Base-by-base conservation (phyloP, 1,284 basidiomycete species). In the Trametes versicolor region DNA sequence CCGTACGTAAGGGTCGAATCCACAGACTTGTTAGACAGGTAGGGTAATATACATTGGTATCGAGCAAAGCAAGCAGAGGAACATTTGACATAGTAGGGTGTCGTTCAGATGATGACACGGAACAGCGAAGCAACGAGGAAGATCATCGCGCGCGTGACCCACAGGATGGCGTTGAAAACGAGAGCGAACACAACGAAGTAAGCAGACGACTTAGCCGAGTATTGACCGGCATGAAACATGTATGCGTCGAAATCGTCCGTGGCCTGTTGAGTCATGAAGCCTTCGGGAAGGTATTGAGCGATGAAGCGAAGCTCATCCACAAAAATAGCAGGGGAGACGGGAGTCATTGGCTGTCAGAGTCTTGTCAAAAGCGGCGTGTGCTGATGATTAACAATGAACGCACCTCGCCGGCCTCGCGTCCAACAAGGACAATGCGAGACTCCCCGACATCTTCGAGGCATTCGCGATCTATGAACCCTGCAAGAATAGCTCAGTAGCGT, bases 381-480 rank as follows among this genome's bases (percentile, higher is more conserved):
- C 12, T 9, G 25, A 29, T 15, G 23, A 29, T 12, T 4, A 27
- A 21, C 8, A 25, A 27, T 27, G 48, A 29, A 49, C 23, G 13
- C 17, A 49, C 48, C 48, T 49, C 48, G 25, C 25, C 48, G 25
- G 13, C 27, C 12, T 8, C 23, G 12, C 8, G 23, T 19, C 48
- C 48, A 5, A 49, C 48, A 23, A 49, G 27, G 48, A 49, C 23
- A 12, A 49, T n/a, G 25, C 48, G 48, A 25, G 27, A 21, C 10
- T 29, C 48, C 7, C 13, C 15, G 7, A 49, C 48, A 12, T 49
- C 17, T 7, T 15, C 25, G 9, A 49, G 48, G 13, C 48, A 49
- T 29, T 49, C 48, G 23, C 48, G 48, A 9, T 49, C 48, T 21
- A 49, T 49, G n/a, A 49, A 49, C 48, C 48, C 48, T 49, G 19